These are phyloP conservation scores for Vanrija humicola DNA, from an alignment of 1,284 basidiomycete species.

Conservation along the genomic window DNA sequence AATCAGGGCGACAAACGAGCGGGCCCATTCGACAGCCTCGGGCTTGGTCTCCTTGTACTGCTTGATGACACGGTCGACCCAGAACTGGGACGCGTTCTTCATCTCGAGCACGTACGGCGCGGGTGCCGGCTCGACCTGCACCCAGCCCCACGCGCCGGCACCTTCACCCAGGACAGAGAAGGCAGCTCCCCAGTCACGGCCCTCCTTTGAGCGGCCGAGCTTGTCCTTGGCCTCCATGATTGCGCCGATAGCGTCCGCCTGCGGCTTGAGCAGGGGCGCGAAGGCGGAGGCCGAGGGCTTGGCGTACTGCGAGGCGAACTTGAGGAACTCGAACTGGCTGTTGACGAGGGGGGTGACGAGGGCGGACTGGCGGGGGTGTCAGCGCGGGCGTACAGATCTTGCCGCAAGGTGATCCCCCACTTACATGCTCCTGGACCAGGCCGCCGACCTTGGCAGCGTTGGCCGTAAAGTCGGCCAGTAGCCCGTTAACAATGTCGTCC, in stretches of 20 bases:
- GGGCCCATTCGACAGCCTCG: conserved; percentile 87
- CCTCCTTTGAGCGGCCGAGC: conserved; percentile 60
- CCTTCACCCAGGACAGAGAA: conserved; percentile 78
- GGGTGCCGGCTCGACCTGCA: conserved; percentile 64
- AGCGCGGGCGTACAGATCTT: background rate
- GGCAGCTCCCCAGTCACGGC: conserved; percentile 78
- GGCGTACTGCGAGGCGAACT: conserved; percentile 66
- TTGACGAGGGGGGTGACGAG: conserved; percentile 67
- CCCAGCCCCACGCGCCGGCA: conserved; percentile 84
- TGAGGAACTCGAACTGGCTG: conserved; percentile 66
- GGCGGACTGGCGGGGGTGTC: conserved; percentile 54
- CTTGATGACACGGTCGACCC: conserved; percentile 85
- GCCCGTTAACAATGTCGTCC: conserved; percentile 65
- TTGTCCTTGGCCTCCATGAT: conserved; percentile 78
- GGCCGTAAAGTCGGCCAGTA: conserved; percentile 68
- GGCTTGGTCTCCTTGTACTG: conserved; percentile 87
- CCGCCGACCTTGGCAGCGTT: conserved; percentile 72
- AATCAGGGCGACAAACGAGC: conserved; percentile 65
- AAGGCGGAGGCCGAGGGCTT: conserved; percentile 63
- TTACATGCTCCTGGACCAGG: conserved; percentile 70
- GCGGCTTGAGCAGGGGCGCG: conserved; percentile 59
- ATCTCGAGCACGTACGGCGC: conserved; percentile 76
- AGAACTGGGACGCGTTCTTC: conserved; percentile 86
- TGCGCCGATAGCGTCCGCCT: conserved; percentile 69
- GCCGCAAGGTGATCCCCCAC: conserved; percentile 34